Evolutionary conservation across 1,139 yeast species (phyloP), one percentile per base, ranked within the genome.

Genomic region (Wickerhamomyces sp.): DNA sequence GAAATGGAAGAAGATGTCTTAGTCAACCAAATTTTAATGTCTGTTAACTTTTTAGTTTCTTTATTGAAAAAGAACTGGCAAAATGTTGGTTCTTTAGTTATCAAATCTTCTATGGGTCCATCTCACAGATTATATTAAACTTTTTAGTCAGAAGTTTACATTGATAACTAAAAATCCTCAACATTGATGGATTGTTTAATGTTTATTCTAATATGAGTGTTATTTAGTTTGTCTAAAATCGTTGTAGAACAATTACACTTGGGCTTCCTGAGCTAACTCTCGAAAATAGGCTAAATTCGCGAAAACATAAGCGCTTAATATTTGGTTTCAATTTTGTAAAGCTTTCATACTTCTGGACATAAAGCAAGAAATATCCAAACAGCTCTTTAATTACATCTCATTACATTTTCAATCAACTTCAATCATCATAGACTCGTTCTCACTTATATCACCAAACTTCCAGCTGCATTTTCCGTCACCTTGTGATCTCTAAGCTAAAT

Each of bases 51-150:
- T 84, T 88, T 94, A 76, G 99, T 94, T 64, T 94, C 99, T 65
- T 81, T 94, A 76, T 85, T 94, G 76, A 94, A 94, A 96, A 94
- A 94, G 94, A 91, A 93, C 96, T 93, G 99, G 99, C 99, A 94
- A 84, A 94, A 94, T 79, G 97, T 94, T 72, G 98, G 99, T 69
- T 93, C 99, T 69, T 81, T 94, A 77, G 97, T 91, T 73, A 86
- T 94, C 80, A 94, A 94, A 84, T 89, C 97, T 59, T 82, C 98
- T 76, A 94, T 94, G 99, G 99, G 99, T 78, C 98, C 98, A 75
- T 87, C 98, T 72, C 89, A 85, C 95, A 91, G 99, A 86, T 84
- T 93, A 75, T 93, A 93, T 93, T 93, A 91, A 77, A 69, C 55
- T 38, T 37, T 27, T 29, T 18, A 18, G 30, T 10, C 11, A 23